Base-by-base conservation (phyloP, 2,329 filamentous ascomycete genomes). In the Orbilia brochopaga region DNA sequence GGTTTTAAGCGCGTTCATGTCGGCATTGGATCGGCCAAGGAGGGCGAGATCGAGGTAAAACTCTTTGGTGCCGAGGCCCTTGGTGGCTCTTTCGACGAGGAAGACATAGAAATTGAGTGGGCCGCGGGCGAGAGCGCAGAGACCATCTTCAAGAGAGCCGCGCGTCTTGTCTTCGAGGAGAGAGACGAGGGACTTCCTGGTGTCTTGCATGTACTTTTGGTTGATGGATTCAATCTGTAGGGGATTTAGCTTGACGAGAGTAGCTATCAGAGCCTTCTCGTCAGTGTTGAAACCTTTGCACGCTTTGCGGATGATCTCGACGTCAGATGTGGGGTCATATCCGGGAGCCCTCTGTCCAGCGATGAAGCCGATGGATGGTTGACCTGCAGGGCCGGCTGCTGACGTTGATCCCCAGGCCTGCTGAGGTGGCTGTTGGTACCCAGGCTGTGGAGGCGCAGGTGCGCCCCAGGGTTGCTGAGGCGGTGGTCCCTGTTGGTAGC, bases 221-320 rank as follows among this genome's bases (percentile, higher is more conserved):
- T 88, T 86, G 56, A 95, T 82, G 7, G 85, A 82, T 54, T 88
- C 85, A 73, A 94, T 85, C 78, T 96, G 90, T 0, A 92, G 89
- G 74, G 95, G 90, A 74, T 92, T 88, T 75, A 75, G 73, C 50
- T 84, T 86, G 2, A 88, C 82, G 10, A 97, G 82, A 1, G 88
- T 82, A 1, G 83, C 81, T 74, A 96, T 92, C 15, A 97, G 81
- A 0, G 85, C 80, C 77, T 87, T 89, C 79, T 97, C 92, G 76
- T 97, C 87, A 0, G 92, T 97, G 44, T 92, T 93, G 74, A 96
- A 91, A 0, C 92, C 92, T 79, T 96, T 96, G 91, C 97, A 96
- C 1, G 93, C 91, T 75, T 85, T 85, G 57, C 91, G 86, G 27
- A 96, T 82, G 2, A 83, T 85, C 64, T 91, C 85, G 0, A 91